Base-by-base conservation (phyloP, 192 early-diverging fungal genomes). In the Coemansia sp. region DNA sequence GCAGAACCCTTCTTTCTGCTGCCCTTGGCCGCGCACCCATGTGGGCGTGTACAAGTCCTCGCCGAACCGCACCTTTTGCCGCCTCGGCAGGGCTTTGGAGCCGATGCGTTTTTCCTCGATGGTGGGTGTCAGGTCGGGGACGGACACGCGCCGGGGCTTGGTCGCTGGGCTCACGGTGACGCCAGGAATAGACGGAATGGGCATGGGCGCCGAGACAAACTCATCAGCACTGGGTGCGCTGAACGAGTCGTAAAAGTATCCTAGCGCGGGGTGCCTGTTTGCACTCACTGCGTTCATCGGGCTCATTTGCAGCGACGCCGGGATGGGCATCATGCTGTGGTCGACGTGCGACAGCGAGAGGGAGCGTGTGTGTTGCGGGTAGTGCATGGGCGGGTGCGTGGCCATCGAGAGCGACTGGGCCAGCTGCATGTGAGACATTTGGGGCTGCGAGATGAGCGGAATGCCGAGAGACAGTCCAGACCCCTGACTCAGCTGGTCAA, bases 41-140 rank as follows among this genome's bases (percentile, higher is more conserved):
- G 85, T 84, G 7, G 92, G 92, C 14, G 92, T 94, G 66, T 94
- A 94, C 53, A 88, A 71, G 56, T 94, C 92, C 21, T 85, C 87
- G 11, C 64, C 59, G 70, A 87, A 91, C 3, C 88, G 79, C 37
- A 90, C 71, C 59, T 89, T 88, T 57, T 94, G 92, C n/a, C 83
- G 80, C 31, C 90, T 82, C 2, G 89, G 87, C 60, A 72, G 36
- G 50, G 72, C 65, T 19, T 76, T 74, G 6, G 59, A 47, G 6
- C 56, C 57, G 5, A 57, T 36, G 21, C 54, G 36, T 5, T 73
- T 72, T 17, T 74, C 82, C 2, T 73, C 77, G 14, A 55, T 71
- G 6, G 66, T 55, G 2, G 68, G 64, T 2, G 69, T 28, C 19
- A 81, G 38, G n/a, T 72, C 62, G 0, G 80, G 74, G 10, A 71